A percentile compares a stretch with the other conserved stretches of the same genome.
phyloP scores from a whole-genome alignment of 73 alveolate genomes.

The Stentor coeruleus region DNA sequence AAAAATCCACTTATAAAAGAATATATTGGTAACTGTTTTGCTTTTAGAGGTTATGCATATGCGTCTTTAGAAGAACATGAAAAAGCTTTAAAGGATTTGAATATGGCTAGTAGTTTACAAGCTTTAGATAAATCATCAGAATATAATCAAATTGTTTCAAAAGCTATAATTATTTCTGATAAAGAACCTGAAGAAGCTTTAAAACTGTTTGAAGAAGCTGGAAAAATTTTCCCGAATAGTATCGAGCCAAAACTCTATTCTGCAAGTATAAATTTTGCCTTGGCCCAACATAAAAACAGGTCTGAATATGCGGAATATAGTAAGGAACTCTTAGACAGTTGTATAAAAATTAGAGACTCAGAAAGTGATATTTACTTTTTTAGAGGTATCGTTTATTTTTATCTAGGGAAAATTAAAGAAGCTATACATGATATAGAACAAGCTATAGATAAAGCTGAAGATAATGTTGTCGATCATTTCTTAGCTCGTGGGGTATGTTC shows the following conservation, averaged over 20 bases:
- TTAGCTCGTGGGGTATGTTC: constrained; percentile 60
- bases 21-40: constrained; percentile 1
- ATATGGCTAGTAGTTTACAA: not conserved
- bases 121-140: not conserved
- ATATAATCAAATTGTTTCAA: not conserved
- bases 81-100: constrained; percentile 34
- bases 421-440: constrained; percentile 53
- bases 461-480: constrained; percentile 53
- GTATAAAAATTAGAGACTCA: not conserved
- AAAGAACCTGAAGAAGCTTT: not conserved
- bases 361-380: constrained; percentile 40
- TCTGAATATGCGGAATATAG: not conserved
- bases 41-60: constrained; percentile 62
- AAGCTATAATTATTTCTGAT: not conserved
- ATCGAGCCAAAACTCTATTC: not conserved
- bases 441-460: constrained; percentile 60
- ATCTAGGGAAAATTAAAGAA: constrained; percentile 35
- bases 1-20: not conserved
- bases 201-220: not conserved
- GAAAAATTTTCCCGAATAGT: not conserved
- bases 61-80: constrained; percentile 48
- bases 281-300: not conserved
- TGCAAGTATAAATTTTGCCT: not conserved
- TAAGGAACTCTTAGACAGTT: not conserved
- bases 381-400: constrained; percentile 53